These are phyloP conservation scores for Erythrobasidium yunnanense DNA, from an alignment of 768 basidiomycete species.

Conservation along the genomic window DNA sequence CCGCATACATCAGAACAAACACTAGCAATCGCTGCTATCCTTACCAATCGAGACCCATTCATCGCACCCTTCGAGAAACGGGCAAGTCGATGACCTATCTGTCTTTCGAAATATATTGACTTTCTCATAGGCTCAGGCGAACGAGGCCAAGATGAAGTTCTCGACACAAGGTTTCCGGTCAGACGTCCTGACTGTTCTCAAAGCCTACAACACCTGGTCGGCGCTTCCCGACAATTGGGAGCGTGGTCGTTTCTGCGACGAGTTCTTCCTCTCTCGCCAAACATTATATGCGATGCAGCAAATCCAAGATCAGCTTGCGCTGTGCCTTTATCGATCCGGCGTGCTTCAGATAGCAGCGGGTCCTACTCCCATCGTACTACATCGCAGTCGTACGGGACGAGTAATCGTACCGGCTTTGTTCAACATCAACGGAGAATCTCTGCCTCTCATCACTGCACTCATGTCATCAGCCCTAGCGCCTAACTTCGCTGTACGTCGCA, in stretches of 20 bases:
- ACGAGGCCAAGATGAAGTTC: conserved; percentile 65
- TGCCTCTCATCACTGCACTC: conserved; percentile 67
- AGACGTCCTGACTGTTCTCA: conserved; percentile 65
- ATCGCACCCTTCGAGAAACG: conserved; percentile 51
- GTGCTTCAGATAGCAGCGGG: conserved; percentile 73
- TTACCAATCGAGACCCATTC: conserved; percentile 84
- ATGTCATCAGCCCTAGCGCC: conserved; percentile 79
- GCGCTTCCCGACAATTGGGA: conserved; percentile 32
- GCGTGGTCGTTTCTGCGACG: conserved; percentile 51
- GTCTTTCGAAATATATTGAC: conserved; percentile 40
- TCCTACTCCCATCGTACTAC: conserved; percentile 18
- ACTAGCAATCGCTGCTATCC: conserved; percentile 76
- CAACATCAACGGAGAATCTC: conserved; percentile 60
- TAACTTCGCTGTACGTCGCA: conserved; percentile 71
- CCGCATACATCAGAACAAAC: conserved; percentile 32
- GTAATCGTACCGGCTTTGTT: conserved; percentile 53
- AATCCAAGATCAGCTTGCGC: conserved; percentile 65
- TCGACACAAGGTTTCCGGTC: conserved; percentile 61
- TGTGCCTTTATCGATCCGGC: conserved; percentile 65
- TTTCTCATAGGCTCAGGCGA: conserved; percentile 42
- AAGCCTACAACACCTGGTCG: conserved; percentile 76
- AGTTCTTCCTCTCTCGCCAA: conserved; percentile 83
- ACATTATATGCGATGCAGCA: conserved; percentile 69
- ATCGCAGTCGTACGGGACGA: conserved; percentile 32
- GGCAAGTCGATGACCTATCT: background rate